Percentiles rank a stretch among this genome's conserved stretches.
These are phyloP conservation scores for Populus simonii DNA, from an alignment of 345 rosid genomes.

Conservation along the genomic window DNA sequence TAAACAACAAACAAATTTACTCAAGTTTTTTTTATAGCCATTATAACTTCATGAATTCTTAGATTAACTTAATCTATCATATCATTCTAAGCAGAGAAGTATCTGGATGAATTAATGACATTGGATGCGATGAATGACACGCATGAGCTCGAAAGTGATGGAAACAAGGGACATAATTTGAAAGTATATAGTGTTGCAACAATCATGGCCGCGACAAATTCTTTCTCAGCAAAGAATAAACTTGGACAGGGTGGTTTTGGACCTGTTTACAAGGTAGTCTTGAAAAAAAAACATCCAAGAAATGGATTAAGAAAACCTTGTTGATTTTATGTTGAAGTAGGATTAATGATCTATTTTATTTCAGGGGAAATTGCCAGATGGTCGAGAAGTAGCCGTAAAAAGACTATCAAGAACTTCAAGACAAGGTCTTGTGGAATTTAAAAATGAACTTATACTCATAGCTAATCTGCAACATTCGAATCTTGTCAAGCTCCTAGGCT, in stretches of 20 bases:
- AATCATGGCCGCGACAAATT: slow-evolving; percentile 12
- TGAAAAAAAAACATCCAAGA: not conserved
- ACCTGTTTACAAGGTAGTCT: slow-evolving; percentile 18
- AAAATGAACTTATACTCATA: slow-evolving; percentile 26
- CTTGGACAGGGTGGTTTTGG: slow-evolving; percentile 21
- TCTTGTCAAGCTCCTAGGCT: slow-evolving; percentile 23
- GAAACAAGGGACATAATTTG: slow-evolving; percentile 6
- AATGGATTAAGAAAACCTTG: not conserved
- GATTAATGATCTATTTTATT: not conserved
- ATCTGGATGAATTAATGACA: slow-evolving; percentile 14
- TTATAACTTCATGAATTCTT: no score
- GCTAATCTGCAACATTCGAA: slow-evolving; percentile 22
- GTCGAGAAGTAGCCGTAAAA: slow-evolving; percentile 21
- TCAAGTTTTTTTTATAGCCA: no score
- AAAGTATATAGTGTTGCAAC: not conserved
- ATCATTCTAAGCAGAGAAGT: not conserved
- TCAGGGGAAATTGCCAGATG: slow-evolving; percentile 13
- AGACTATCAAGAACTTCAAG: slow-evolving; percentile 18
- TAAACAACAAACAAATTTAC: not conserved
- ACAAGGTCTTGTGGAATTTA: slow-evolving; percentile 28
- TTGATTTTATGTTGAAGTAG: no score
- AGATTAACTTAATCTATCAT: no score
- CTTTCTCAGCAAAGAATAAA: slow-evolving; percentile 9
- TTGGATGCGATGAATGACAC: not conserved
- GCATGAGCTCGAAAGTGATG: slow-evolving; percentile 4